Base-by-base conservation (phyloP, 2,329 filamentous ascomycete species). In the Paraphaeosphaeria minitans region DNA sequence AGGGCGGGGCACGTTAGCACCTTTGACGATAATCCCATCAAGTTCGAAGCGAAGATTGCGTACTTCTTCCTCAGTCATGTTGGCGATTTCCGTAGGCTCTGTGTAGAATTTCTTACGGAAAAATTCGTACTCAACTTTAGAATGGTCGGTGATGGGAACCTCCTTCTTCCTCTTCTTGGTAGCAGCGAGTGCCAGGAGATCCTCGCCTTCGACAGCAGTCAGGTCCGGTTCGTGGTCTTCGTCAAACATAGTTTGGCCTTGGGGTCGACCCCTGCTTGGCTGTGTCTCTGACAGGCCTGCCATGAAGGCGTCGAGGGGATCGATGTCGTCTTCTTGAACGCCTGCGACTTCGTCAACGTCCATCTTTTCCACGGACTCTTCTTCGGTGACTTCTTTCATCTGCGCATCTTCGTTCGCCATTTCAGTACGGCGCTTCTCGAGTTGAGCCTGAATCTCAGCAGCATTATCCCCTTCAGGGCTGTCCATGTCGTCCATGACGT, bases 251-350 rank as follows among this genome's bases (percentile, higher is more conserved):
- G 93, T 87, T 74, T 96, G 89, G 1, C 92, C 91, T 68, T 91
- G 88, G 56, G 89, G 87, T 46, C 82, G 66, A 61, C 83, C 83
- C 49, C 78, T 80, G 61, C 52, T 75, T 51, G 75, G 76, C 54
- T 77, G 61, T 10, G 64, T 47, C 49, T 73, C 70, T 56, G 69
- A 45, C 51, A 90, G 82, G 60, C 85, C 86, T 53, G 88, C 89
- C 95, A 99, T 99, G 80, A 96, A 99, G n/a, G 93, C 94, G 79
- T 99, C 95, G 39, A 99, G 82, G 8, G 95, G 92, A 75, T 99
- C 95, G 37, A 95, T 79, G 33, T 91, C 87, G 47, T 93, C 91
- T 55, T 92, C 88, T 56, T 87, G 83, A 33, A 79, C 76, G 62
- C 66, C 71, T 67, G 66, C 65, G 53, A 60, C 62, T 55, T 69